Conservation (phyloP, 2,329 filamentous ascomycete species). For the Diaporthe ampelina region DNA sequence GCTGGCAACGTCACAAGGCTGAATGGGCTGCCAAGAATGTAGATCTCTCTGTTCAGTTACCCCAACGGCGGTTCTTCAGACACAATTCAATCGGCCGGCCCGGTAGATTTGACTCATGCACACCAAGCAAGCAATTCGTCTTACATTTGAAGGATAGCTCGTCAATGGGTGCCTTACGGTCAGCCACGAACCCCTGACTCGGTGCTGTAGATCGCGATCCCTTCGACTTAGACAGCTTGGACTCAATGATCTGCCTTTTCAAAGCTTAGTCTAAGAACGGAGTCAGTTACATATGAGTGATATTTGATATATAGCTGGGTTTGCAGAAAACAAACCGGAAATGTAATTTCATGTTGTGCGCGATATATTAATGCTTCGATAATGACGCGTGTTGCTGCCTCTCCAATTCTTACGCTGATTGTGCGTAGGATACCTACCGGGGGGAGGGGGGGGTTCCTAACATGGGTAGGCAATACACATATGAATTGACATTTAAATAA, state of each 20-base stretch:
- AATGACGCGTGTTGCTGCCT: not conserved
- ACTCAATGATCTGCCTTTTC: not conserved
- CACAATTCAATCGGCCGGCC: not conserved
- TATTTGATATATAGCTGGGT: too few relatives aligned
- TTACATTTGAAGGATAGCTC: not conserved
- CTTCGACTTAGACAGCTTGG: not conserved
- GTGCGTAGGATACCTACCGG: not conserved
- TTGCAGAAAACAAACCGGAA: not conserved
- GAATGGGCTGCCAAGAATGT: not conserved
- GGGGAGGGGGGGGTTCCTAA: too few relatives aligned
- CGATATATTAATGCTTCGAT: not conserved
- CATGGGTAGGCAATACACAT: too few relatives aligned
- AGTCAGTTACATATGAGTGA: not conserved
- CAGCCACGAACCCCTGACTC: not conserved
- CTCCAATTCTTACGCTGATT: not conserved
- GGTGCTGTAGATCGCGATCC: not conserved
- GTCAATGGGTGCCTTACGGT: too few relatives aligned
- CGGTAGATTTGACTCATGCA: slow-evolving; percentile 7
- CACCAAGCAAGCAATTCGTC: not conserved
- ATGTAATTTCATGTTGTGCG: not conserved
- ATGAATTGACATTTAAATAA: too few relatives aligned
- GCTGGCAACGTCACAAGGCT: slow-evolving; percentile 5
- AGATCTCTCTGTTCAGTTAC: not conserved
- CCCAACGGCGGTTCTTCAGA: too few relatives aligned
- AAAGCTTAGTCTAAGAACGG: not conserved